Evolutionary conservation across 2,329 filamentous ascomycete species (phyloP), one percentile per base, ranked within the genome.

Genomic region (Anisogramma anomala): DNA sequence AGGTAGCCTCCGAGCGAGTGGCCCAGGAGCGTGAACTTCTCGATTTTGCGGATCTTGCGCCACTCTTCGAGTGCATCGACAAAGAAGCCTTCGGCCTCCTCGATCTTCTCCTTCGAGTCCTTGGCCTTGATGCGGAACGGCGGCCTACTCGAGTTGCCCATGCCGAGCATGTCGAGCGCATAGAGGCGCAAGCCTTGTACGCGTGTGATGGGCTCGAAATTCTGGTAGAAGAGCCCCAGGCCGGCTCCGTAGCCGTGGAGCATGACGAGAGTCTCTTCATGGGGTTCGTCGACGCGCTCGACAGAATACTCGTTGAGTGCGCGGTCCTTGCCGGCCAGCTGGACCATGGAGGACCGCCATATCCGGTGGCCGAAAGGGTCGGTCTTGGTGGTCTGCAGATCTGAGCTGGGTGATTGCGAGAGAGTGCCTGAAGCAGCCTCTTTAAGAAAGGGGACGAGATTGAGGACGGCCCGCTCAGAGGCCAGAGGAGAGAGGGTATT

Each of bases 181-280:
- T 91, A 96, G 14, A 98, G 65, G 54, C 85, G 88, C 79, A 91
- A 93, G 20, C 88, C 87, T 20, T 72, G 68, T 1, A 78, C 65
- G 14, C 88, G 78, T 33, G 82, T 88, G 25, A 98, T 65, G 5
- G 81, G 78, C 60, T 98, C 91, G 46, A 94, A 94, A 58, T 98
- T 98, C 64, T 91, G 89, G 70, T 95, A 98, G 69, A 94, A 98
- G 64, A 98, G 96, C 17, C 89, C 91, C 1, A 98, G 71, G 0
- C 91, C 91, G 2, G 91, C 91, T 34, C 91, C 91, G 60, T 98
- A 98, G 47, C 91, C 91, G 58, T 98, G 91, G 4, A 98, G 67
- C 77, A 98, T 94, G 33, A 98, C 89, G 13, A 98, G 69, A 32
- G 85, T 91, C 55, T 96, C 81, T 34, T 93, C 81, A 0, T 77